phyloP scores from a whole-genome alignment of 371 early-diverging fungal genomes.

The Apophysomyces trapeziformis region DNA sequence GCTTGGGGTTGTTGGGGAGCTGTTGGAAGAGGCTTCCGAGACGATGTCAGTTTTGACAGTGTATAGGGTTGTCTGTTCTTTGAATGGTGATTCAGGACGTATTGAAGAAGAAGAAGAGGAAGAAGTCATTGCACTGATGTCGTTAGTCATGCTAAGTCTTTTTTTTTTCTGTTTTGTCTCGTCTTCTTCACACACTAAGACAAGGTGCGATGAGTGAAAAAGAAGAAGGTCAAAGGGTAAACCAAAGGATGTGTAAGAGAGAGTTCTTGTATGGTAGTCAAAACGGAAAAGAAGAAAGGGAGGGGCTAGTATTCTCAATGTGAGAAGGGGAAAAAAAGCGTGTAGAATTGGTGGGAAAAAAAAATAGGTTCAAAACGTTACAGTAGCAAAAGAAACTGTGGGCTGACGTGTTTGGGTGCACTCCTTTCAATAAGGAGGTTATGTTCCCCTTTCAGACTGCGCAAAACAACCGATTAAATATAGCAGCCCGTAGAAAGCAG shows the following conservation, averaged over 20 bases:
- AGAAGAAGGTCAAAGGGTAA: background rate
- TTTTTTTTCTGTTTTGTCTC: background rate
- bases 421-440: constrained; percentile 8
- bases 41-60: constrained; percentile 10
- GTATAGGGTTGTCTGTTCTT: background rate
- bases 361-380: constrained; percentile 2
- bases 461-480: constrained; percentile 1
- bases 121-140: constrained; percentile 1
- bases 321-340: background rate
- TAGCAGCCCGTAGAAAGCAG: background rate
- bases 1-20: background rate
- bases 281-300: too few species aligned
- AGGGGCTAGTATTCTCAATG: background rate
- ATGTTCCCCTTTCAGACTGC: background rate
- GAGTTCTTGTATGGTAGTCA: background rate
- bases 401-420: constrained; percentile 10
- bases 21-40: constrained; percentile 7
- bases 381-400: constrained; percentile 12
- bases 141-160: background rate
- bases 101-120: background rate
- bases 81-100: constrained; percentile 8
- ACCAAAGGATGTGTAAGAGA: background rate
- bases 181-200: background rate
- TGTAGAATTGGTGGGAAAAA: background rate
- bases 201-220: background rate